Conservation (phyloP, 1,284 basidiomycete species). For the Trichosporon faecale region DNA sequence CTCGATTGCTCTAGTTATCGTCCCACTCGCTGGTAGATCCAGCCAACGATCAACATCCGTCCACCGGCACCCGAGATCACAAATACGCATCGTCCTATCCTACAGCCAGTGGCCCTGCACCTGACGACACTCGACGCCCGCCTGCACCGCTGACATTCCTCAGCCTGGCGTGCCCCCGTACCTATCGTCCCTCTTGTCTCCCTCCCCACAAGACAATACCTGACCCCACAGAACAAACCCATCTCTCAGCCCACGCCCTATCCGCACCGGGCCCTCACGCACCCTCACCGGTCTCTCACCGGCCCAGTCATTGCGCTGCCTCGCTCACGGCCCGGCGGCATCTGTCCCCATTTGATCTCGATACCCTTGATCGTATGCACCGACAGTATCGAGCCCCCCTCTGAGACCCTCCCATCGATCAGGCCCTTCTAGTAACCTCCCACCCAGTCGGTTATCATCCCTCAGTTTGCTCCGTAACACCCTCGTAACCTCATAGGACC, state of each 20-base stretch:
- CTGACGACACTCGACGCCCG: not conserved
- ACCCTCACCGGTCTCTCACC: not conserved
- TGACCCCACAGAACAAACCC: not conserved
- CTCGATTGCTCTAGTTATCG: not conserved
- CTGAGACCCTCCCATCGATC: not conserved
- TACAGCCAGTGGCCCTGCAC: not conserved
- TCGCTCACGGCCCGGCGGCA: slow-evolving; percentile 3
- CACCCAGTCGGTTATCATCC: not conserved
- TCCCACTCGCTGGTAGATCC: not conserved
- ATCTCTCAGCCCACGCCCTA: slow-evolving; percentile 5
- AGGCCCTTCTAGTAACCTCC: not conserved
- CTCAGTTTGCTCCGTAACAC: not conserved
- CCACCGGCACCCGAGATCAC: not conserved
- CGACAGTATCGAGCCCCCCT: not conserved
- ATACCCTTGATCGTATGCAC: not conserved
- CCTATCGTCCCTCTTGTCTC: not conserved
- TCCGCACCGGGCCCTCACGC: not conserved
- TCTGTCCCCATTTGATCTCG: not conserved
- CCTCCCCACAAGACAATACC: not conserved
- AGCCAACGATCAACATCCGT: not conserved
- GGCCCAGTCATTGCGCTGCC: not conserved
- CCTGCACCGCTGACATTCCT: not conserved
- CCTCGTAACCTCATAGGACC: not conserved
- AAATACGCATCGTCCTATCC: not conserved
- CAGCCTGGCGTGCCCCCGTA: not conserved